Evolutionary conservation across 108 stramenopile species (phyloP), one percentile per base, ranked within the genome.

Genomic region (Seminavis robusta): DNA sequence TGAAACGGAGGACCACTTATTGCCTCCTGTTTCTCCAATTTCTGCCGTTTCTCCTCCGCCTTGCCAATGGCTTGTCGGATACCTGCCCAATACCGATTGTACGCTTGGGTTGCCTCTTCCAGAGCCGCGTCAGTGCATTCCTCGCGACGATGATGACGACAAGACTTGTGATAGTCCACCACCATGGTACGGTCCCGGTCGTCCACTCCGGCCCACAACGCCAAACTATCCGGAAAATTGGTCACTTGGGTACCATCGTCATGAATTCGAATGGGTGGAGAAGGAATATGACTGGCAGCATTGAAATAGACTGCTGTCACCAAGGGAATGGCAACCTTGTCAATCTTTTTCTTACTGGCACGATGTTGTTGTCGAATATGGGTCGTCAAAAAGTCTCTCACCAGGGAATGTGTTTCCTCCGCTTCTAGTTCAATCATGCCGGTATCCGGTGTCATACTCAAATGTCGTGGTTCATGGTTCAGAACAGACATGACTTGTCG

Each of bases 241-340:
- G 74, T 75, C 9, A 79, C 67, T 55, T 69, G 23, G 16, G 76
- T 77, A 5, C 76, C 80, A 56, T 81, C 76, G 5, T 36, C 44
- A 8, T 53, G 27, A 8, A 36, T 65, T 34, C 60, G 50, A 11
- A 81, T 30, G 7, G 64, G 42, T 11, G 76, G 76, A 46, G 47
- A 66, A 10, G 69, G 69, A 11, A 81, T 47, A 51, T 62, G 47
- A 33, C 50, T 61, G 1, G 50, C 43, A 15, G 56, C 26, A 11
- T 75, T 32, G n/a, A 56, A 58, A 69, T 73, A 81, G 15, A 64
- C 73, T 16, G 71, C 73, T 3, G 73, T 77, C 25, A 81, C 80
- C 6, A 77, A 17, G 10, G 74, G 73, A 56, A 81, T 52, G 25
- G 69, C 76, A 17, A 77, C 73, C 7, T 37, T 26, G 6, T 54